phyloP scores from a whole-genome alignment of 129 eudicot genomes.

The Escallonia rubra region DNA sequence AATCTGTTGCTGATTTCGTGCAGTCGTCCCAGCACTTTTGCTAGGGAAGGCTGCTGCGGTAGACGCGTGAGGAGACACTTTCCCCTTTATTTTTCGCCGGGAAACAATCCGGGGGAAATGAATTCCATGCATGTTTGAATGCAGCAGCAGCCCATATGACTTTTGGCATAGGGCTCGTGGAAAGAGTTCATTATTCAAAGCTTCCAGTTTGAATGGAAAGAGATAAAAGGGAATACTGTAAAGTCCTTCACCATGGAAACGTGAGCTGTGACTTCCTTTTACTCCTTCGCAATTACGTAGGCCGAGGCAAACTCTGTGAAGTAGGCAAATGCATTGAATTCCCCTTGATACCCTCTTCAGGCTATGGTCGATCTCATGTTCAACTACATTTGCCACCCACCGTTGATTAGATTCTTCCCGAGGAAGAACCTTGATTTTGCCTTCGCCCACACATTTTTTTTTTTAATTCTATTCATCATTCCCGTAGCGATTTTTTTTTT shows the following conservation, averaged over 20 bases:
- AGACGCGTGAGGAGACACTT: background rate
- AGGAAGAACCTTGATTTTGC: too few species aligned
- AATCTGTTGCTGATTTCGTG: too few species aligned
- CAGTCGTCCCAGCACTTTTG: background rate
- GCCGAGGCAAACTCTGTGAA: too few species aligned
- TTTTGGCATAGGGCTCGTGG: background rate
- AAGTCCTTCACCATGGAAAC: background rate
- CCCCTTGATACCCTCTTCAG: too few species aligned
- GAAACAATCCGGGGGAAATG: background rate
- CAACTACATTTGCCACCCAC: too few species aligned
- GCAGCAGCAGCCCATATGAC: background rate
- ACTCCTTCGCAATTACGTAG: too few species aligned
- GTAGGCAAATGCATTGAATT: too few species aligned
- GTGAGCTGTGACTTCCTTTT: background rate
- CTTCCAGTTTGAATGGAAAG: background rate
- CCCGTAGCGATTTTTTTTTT: too few species aligned
- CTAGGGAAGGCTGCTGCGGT: background rate
- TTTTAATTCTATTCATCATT: too few species aligned
- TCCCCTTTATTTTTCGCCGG: background rate
- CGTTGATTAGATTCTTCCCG: too few species aligned
- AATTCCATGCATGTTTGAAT: background rate
- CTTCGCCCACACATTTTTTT: too few species aligned
- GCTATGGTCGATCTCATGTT: too few species aligned
- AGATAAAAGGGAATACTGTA: background rate
- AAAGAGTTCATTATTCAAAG: background rate